Evolutionary conservation across 257 asterid genomes (phyloP), one percentile per base, ranked within the genome.

Genomic region (Datura wrightii): DNA sequence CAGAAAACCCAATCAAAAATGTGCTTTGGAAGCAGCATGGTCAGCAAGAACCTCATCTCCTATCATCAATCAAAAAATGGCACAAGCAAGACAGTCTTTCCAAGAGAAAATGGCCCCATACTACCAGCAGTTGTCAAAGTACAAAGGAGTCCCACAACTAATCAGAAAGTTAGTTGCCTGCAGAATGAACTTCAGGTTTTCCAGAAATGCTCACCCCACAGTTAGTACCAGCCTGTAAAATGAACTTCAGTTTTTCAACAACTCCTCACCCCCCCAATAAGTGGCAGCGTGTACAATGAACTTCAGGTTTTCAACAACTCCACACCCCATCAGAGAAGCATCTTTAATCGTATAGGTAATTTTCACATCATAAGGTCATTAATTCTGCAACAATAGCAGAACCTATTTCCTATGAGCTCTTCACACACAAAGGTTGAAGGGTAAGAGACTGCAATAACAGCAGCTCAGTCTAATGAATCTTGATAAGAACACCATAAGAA

Each of bases 361-460:
- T 34, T 65, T 65, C 72, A 31, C 46, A 65, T 14, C 41, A 8
- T 24, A 31, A 50, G 82, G 82, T 50, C 82, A 24, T 14, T 31
- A 76, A 14, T 50, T 76, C 62, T 76, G 82, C 82, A 14, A 76
- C 10, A 52, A 76, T 14, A 76, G 63, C 82, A 76, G 62, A 76
- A 76, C n/a, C 62, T 50, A 76, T 76, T 52, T 76, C 63, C 82
- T 50, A 50, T 76, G 82, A 76, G 82, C 63, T 76, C 63, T 14
- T 76, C 46, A 31, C 24, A 41, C 46, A 50, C 82, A 74, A 74
- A 69, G 42, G 42, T 50, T 48, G 24, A 74, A 24, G 81, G 81
- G 60, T 74, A 74, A 50, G 60, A 74, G 60, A 74, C 58, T 74
- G 81, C 81, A 74, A 48, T 24, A 74, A 50, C 44, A 74, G 60